Base-by-base conservation (phyloP, 352 stramenopile genomes). In the Vaucheria bursata region DNA sequence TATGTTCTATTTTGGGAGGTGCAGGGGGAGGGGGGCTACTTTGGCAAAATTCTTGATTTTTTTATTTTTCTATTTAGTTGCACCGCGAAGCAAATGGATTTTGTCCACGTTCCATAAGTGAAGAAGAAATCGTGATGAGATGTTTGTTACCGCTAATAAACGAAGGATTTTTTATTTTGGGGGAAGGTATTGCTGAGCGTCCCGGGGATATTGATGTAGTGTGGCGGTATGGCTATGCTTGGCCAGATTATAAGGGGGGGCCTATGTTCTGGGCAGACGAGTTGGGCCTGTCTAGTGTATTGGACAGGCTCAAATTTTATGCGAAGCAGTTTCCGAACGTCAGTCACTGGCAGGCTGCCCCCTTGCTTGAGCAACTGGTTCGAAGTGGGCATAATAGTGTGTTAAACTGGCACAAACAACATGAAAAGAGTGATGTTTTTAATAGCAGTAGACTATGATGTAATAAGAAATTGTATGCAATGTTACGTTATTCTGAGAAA, bases 231-330 rank as follows among this genome's bases (percentile, higher is more conserved):
- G 80, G 80, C 18, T 85, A 85, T 45, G 53, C 72, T 32, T 85
- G 74, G 67, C 80, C 80, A 0, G 37, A 45, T 1, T 50, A 50
- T 50, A 12, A 72, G 8, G 80, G 80, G 7, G 80, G 80, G 25
- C 80, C 80, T 1, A 85, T 85, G 80, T 85, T 84, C 52, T 85
- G 77, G 68, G 80, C 74, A 29, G 80, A 85, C 38, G 77, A 82
- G 59, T 36, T 82, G 1, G 77, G 77, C 4, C 38, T 75, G 7
- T 49, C 37, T 7, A 52, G n/a, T 4, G 38, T 82, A 1, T 40
- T 72, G 1, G 7, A 49, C 40, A 18, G 74, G 71, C 64, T 82
- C 38, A 52, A 38, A 32, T 59, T 67, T 25, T 82, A 79, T 75
- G 70, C 59, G 33, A 65, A 69, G 31, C 35, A 66, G 8, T 66